A percentile compares a stretch with the other conserved stretches of the same genome.
Evolutionary conservation across 352 stramenopile genomes (phyloP).

Genomic region (Phytophthora parvispora): DNA sequence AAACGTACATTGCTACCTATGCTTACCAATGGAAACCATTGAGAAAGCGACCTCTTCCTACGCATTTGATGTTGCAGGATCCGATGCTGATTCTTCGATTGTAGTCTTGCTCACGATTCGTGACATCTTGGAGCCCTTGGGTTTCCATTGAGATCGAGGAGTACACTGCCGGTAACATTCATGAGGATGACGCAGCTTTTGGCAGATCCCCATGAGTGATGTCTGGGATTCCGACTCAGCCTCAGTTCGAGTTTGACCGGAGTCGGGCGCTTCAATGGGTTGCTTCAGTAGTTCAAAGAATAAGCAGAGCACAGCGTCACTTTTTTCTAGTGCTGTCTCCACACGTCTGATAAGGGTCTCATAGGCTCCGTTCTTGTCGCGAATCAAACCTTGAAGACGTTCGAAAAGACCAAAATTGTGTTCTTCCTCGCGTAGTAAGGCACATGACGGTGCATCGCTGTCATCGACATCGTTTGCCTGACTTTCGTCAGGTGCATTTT

Average conservation of each 20-base stretch:
- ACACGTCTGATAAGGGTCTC: conserved; percentile 37
- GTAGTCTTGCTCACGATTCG: conserved; percentile 7
- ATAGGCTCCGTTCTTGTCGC: conserved; percentile 10
- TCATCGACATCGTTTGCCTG: conserved; percentile 22
- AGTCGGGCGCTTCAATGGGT: not conserved
- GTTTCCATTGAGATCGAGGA: conserved; percentile 58
- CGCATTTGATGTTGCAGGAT: conserved; percentile 1
- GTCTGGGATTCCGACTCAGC: not conserved
- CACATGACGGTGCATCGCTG: conserved; percentile 38
- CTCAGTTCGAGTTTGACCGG: too few species aligned
- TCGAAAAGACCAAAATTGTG: conserved; percentile 60
- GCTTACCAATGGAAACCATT: not conserved
- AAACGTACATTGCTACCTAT: too few species aligned
- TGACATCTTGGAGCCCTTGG: conserved; percentile 7
- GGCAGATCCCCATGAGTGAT: conserved; percentile 22
- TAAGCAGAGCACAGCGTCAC: conserved; percentile 45
- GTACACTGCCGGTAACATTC: conserved; percentile 60
- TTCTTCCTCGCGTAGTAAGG: conserved; percentile 65
- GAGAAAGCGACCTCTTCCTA: too few species aligned
- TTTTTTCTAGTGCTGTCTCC: conserved; percentile 56
- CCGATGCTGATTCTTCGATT: conserved; percentile 2
- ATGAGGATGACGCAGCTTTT: conserved; percentile 57
- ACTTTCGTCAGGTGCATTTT: not conserved
- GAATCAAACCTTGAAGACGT: conserved; percentile 44
- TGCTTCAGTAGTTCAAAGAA: conserved; percentile 50